Conservation (phyloP, 257 asterid species). For the Scutellaria minor region DNA sequence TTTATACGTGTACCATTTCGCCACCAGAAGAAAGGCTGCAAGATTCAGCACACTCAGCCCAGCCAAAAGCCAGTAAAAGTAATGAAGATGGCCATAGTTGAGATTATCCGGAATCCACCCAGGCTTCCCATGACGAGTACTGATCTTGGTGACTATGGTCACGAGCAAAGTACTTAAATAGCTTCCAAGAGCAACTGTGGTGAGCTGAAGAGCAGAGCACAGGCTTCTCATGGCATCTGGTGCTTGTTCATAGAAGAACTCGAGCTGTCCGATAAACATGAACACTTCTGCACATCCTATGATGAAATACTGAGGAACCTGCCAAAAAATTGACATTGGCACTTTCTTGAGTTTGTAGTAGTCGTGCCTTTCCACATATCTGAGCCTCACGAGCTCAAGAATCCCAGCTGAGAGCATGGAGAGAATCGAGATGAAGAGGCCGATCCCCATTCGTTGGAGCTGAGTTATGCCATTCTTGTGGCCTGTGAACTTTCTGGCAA, state of each 20-base stretch:
- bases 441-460: conserved; percentile 67
- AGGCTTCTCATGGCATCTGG: conserved; percentile 80
- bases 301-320: conserved; percentile 72
- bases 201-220: conserved; percentile 70
- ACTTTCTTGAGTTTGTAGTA: conserved; percentile 39
- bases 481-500: conserved; percentile 64
- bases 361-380: conserved; percentile 51
- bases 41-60: conserved; percentile 63
- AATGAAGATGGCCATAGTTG: conserved; percentile 63
- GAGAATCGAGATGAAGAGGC: conserved; percentile 68
- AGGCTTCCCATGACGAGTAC: conserved; percentile 52
- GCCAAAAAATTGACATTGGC: conserved; percentile 74
- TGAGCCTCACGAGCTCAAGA: conserved; percentile 58
- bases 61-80: conserved; percentile 68
- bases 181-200: conserved; percentile 67
- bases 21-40: conserved; percentile 52
- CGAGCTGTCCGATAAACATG: conserved; percentile 69
- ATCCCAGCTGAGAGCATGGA: conserved; percentile 67
- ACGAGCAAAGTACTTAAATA: conserved; percentile 69
- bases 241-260: conserved; percentile 81
- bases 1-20: conserved; percentile 72
- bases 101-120: conserved; percentile 83
- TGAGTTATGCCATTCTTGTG: conserved; percentile 69
- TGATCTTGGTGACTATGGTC: conserved; percentile 58
- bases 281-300: conserved; percentile 82